Base-by-base conservation (phyloP, 805 yeast genomes). In the Candida berthetii region DNA sequence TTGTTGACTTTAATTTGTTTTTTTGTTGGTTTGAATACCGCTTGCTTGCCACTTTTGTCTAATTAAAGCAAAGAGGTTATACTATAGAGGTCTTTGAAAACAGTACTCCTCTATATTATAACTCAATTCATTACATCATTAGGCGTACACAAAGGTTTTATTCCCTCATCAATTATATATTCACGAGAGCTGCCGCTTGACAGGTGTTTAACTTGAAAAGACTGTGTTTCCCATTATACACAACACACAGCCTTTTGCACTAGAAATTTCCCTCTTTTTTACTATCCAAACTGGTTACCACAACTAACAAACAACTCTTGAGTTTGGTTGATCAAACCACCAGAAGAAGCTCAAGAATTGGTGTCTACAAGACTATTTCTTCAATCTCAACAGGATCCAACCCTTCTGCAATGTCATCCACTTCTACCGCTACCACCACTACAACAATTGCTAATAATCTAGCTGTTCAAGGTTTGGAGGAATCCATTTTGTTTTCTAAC, bases 101-200 rank as follows among this genome's bases (percentile, higher is more conserved):
- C 29, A 27, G 5, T 27, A 27, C 29, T 8, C n/a, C 29, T 27
- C 29, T 27, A 27, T 27, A 27, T 10, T 27, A 27, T 27, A 27
- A 27, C 29, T 11, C 29, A 10, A 9, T 27, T 27, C n/a, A 8
- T 27, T 27, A 8, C 29, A 27, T 27, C 29, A 27, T 27, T 27
- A 27, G 29, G 29, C 29, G 29, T 22, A 7, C 29, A 27, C 29
- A 27, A 27, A 10, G 5, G n/a, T 13, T 27, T 27, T 27, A 4
- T 10, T 5, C 13, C n/a, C n/a, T 10, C 29, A 9, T 10, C 13
- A 8, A 27, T 13, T 13, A 11, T 13, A 27, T 13, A 11, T 11
- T 36, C 19, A 69, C 75, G 75, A 65, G 75, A 69, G 75, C 75
- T 69, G 75, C 75, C 75, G 75, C 72, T 60, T 69, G 72, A 54